phyloP scores from a whole-genome alignment of 257 asterid species.

The Solanum habrochaites region DNA sequence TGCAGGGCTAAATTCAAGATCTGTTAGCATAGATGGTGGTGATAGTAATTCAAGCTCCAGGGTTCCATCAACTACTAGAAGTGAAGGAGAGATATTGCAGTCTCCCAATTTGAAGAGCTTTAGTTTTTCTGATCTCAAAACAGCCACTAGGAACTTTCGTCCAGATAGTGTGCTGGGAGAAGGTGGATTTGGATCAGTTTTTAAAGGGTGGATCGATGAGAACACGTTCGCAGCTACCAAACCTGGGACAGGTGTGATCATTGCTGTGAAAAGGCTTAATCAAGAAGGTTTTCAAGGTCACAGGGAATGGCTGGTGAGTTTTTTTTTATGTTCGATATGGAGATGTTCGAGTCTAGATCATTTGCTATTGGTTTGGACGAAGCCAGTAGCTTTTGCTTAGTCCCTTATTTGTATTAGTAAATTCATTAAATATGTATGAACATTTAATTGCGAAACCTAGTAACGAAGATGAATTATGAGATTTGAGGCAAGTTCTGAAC shows the following conservation, averaged over 20 bases:
- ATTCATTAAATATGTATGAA: not conserved
- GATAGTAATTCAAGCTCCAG: slow-evolving; percentile 19
- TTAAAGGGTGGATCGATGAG: slow-evolving; percentile 88
- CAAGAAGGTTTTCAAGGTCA: slow-evolving; percentile 77
- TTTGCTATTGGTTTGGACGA: not conserved
- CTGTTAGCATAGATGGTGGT: slow-evolving; percentile 29
- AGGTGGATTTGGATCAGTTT: slow-evolving; percentile 85
- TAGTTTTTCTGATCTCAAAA: slow-evolving; percentile 43
- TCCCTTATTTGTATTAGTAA: not conserved
- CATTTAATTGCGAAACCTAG: not conserved
- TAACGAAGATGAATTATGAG: not conserved
- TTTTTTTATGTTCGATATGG: not conserved
- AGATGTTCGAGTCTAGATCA: not conserved
- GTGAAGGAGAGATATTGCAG: slow-evolving; percentile 87
- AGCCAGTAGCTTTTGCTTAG: not conserved
- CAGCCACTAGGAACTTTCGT: slow-evolving; percentile 77
- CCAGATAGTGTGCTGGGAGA: slow-evolving; percentile 81
- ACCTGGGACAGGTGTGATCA: slow-evolving; percentile 63
- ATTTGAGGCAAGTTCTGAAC: not conserved
- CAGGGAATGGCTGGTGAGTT: slow-evolving; percentile 80
- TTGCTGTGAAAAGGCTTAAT: slow-evolving; percentile 77
- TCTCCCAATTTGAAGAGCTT: slow-evolving; percentile 65
- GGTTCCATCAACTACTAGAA: slow-evolving; percentile 44
- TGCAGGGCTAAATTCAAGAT: slow-evolving; percentile 40
- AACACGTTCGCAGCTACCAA: slow-evolving; percentile 46